A percentile compares a stretch with the other conserved stretches of the same genome.
phyloP scores from a whole-genome alignment of 106 monocot genomes.

The Phalaenopsis equestris region DNA sequence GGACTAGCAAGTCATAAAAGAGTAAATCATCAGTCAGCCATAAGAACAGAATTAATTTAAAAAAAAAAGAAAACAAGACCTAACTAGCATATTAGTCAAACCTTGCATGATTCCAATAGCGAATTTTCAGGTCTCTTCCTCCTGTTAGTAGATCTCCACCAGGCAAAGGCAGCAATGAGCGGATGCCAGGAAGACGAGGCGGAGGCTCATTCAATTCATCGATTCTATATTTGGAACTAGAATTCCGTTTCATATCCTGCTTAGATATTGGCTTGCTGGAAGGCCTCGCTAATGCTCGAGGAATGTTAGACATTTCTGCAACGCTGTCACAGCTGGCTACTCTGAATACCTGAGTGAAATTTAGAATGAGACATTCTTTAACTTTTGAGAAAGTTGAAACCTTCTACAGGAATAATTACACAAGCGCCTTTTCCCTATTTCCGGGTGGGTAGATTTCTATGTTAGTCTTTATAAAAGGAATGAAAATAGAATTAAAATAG shows the following conservation, averaged over 20 bases:
- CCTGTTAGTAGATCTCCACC: constrained; percentile 82
- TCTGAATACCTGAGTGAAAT: constrained; percentile 55
- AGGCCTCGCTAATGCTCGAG: constrained; percentile 49
- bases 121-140: constrained; percentile 83
- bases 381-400: neutral
- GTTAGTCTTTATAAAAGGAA: neutral
- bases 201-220: constrained; percentile 72
- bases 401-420: neutral
- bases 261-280: constrained; percentile 43
- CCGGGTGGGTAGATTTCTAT: neutral
- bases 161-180: constrained; percentile 78
- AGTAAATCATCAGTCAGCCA: neutral
- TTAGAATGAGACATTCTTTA: neutral
- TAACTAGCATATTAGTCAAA: constrained; percentile 10
- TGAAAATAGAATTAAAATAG: neutral
- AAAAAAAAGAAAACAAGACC: neutral
- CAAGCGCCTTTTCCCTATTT: neutral
- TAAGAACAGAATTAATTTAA: neutral
- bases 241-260: constrained; percentile 36
- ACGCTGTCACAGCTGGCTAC: constrained; percentile 47
- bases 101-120: constrained; percentile 88
- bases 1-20: constrained; percentile 44
- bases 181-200: constrained; percentile 62
- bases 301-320: constrained; percentile 47
- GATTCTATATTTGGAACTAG: constrained; percentile 57